Evolutionary conservation across 139 green algal species (phyloP).

Genomic region (Monoraphidium neglectum): DNA sequence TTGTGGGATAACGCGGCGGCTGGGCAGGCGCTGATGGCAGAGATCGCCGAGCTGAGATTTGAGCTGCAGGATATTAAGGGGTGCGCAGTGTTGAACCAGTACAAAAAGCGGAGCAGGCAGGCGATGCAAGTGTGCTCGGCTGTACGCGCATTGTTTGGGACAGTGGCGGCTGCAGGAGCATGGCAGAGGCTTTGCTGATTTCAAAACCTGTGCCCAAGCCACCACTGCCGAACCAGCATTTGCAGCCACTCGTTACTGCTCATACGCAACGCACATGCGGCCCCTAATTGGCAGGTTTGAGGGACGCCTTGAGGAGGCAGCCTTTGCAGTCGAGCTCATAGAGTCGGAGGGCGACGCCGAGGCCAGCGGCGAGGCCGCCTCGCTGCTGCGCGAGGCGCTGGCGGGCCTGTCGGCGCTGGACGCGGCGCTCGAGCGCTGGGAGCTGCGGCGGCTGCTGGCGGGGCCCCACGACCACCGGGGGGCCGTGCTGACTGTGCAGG

Average conservation of each 20-base stretch:
- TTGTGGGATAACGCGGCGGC: slow-evolving; percentile 73
- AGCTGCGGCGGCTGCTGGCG: slow-evolving; percentile 55
- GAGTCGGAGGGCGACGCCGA: background rate
- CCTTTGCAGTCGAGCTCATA: slow-evolving; percentile 29
- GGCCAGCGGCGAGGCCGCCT: background rate
- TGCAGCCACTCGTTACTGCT: too few species aligned
- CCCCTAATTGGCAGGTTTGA: too few species aligned
- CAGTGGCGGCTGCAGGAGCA: too few species aligned
- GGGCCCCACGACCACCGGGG: slow-evolving; percentile 61
- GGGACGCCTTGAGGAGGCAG: slow-evolving; percentile 32
- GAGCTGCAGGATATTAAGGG: slow-evolving; percentile 39
- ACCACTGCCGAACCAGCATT: too few species aligned
- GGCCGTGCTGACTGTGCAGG: slow-evolving; percentile 57
- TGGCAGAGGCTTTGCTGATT: too few species aligned
- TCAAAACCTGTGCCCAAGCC: too few species aligned
- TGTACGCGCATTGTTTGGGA: too few species aligned
- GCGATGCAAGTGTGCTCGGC: too few species aligned
- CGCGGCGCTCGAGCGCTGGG: slow-evolving; percentile 3
- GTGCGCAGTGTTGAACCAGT: background rate
- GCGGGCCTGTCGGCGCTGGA: background rate
- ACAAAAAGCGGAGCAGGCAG: too few species aligned
- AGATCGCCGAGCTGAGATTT: slow-evolving; percentile 28
- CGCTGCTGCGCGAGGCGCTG: slow-evolving; percentile 5
- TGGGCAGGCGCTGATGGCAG: slow-evolving; percentile 56
- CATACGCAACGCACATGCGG: too few species aligned